phyloP scores from a whole-genome alignment of 371 early-diverging fungal genomes.

The Chytridiales sp. region DNA sequence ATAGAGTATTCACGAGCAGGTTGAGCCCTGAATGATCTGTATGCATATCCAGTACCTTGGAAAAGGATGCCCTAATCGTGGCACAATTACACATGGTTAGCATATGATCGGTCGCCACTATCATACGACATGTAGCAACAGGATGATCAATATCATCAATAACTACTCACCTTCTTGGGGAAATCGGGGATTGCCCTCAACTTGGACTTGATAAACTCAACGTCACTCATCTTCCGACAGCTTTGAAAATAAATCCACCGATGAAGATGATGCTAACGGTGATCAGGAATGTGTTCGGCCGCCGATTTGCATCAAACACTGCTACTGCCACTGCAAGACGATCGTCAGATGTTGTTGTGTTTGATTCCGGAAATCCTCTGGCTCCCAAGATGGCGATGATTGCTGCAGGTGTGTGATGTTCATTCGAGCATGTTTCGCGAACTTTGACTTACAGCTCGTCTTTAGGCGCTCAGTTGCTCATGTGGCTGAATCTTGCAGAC shows the following conservation, averaged over 20 bases:
- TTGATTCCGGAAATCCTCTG: not conserved
- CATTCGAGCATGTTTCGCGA: not conserved
- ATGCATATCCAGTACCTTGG: constrained; percentile 49
- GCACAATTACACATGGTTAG: not conserved
- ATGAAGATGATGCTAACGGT: not conserved
- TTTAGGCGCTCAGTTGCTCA: not conserved
- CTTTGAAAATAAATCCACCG: not conserved
- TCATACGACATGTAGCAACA: not conserved
- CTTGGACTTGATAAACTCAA: constrained; percentile 36
- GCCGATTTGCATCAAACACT: not conserved
- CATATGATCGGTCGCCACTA: not conserved
- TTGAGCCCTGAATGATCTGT: no score
- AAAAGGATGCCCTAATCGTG: constrained; percentile 74
- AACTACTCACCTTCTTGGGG: constrained; percentile 69
- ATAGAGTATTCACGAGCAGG: not conserved
- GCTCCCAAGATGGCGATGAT: not conserved
- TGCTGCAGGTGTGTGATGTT: not conserved
- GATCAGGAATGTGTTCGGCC: not conserved
- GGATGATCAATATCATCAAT: not conserved
- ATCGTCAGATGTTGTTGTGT: no score
- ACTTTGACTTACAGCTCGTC: not conserved
- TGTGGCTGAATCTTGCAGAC: constrained; percentile 7
- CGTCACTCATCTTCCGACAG: constrained; percentile 22
- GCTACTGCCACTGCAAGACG: not conserved
- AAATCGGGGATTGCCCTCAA: constrained; percentile 76